Evolutionary conservation across 1,284 basidiomycete species (phyloP).

Genomic region (Bondarzewia mesenterica): DNA sequence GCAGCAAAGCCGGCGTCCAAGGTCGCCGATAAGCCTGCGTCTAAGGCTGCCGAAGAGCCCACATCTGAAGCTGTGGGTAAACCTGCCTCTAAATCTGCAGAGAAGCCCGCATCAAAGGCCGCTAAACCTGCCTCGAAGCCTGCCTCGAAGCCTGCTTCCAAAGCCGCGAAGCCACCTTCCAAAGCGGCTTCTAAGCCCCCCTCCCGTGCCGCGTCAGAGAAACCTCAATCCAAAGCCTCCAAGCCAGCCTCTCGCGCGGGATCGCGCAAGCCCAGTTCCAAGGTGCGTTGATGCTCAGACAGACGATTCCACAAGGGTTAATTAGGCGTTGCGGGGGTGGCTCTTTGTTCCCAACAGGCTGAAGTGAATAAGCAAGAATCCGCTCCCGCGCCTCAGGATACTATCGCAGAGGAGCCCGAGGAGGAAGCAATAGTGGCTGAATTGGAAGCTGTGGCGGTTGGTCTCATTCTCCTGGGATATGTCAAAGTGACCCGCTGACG

Average conservation of each 20-base stretch:
- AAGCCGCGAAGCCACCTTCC: constrained; percentile 11
- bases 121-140: background rate
- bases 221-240: too few relatives aligned
- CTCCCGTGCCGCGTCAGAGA: constrained; percentile 7
- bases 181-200: too few relatives aligned
- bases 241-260: too few relatives aligned
- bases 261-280: too few relatives aligned
- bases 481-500: background rate
- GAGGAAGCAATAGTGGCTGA: constrained; percentile 6
- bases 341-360: constrained; percentile 1
- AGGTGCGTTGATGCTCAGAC: constrained; percentile 2
- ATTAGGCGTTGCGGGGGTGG: background rate
- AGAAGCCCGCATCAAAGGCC: constrained; percentile 11
- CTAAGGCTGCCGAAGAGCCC: constrained; percentile 17
- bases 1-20: constrained; percentile 20
- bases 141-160: constrained; percentile 9
- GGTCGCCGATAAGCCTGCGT: constrained; percentile 18
- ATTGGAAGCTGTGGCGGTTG: constrained; percentile 9
- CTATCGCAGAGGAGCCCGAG: constrained; percentile 10
- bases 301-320: background rate
- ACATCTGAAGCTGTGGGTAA: constrained; percentile 22
- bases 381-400: constrained; percentile 2
- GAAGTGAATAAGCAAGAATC: constrained; percentile 3
- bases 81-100: constrained; percentile 13
- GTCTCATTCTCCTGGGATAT: background rate